Evolutionary conservation across 23 red algal genomes (phyloP), one percentile per base, ranked within the genome.

Genomic region (Pyropia haitanensis): DNA sequence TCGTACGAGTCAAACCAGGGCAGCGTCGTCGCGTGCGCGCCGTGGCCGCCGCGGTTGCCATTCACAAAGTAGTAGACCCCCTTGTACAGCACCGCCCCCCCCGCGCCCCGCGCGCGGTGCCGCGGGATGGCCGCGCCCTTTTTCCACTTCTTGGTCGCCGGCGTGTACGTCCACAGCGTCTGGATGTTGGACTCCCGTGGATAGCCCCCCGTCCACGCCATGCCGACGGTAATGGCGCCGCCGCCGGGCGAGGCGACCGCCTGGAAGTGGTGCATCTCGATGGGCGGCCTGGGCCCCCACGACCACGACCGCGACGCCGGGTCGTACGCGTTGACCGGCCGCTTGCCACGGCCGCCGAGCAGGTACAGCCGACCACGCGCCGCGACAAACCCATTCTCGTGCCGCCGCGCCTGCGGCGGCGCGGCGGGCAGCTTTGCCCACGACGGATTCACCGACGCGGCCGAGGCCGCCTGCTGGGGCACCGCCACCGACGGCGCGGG

Each of bases 1-100:
- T 76, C 49, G 65, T 87, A 87, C 16, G 57, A 70, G 70, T 87
- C 81, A 71, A 87, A 76, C 81, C 81, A 87, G 18, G 32, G n/a
- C 49, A 87, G 68, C 23, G 70, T 68, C 9, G 63, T 70, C 20
- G 81, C 71, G 28, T 87, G 81, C 5, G 23, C 71, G 17, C 81
- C 81, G 57, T 87, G 81, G 16, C 81, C 81, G 14, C 81, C 81
- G 33, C 81, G 71, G 56, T 87, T 87, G 8, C 81, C 81, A 6
- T 50, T 64, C 14, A 75, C 70, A 14, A 87, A 70, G 53, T 87
- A 87, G 23, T 76, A 76, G 51, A 56, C 58, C 22, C 70, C 81
- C 27, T 63, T 49, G 24, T 54, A 34, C 22, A 57, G 61, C 22
- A 87, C 71, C 19, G 81, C 71, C 7, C 71, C 81, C 19, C 25